Percentiles rank a stretch among this genome's conserved stretches.
phyloP scores from a whole-genome alignment of 495 filamentous ascomycete species.

The Venustampulla echinocandica region DNA sequence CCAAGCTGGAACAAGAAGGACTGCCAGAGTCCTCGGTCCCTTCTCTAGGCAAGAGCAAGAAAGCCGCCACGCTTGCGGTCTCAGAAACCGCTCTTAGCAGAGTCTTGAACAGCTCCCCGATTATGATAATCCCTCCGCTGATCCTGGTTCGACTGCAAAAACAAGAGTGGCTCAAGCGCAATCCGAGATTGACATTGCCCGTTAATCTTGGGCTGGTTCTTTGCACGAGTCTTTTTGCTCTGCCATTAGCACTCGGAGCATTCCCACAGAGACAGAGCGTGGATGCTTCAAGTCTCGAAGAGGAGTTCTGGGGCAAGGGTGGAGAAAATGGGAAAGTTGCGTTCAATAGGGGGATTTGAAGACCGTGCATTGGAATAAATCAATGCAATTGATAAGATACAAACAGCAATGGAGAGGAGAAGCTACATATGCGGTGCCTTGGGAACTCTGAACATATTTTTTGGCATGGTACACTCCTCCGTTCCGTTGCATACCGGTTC shows the following conservation, averaged over 20 bases:
- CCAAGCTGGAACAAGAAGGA: constrained; percentile 38
- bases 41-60: constrained; percentile 74
- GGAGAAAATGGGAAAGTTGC: constrained; percentile 69
- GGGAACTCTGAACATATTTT: no score
- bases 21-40: constrained; percentile 50
- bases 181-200: constrained; percentile 63
- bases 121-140: constrained; percentile 91
- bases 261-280: constrained; percentile 88
- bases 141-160: constrained; percentile 74
- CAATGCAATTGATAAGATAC: no score
- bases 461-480: no score
- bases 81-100: constrained; percentile 82
- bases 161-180: constrained; percentile 60
- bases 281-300: constrained; percentile 60
- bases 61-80: constrained; percentile 81
- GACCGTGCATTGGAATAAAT: neutral
- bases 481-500: no score
- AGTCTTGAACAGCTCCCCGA: constrained; percentile 86
- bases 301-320: constrained; percentile 72
- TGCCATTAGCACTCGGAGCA: constrained; percentile 79
- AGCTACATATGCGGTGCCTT: no score
- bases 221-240: constrained; percentile 68
- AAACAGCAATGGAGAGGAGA: no score
- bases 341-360: constrained; percentile 83
- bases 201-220: constrained; percentile 81